Percentiles rank a stretch among this genome's conserved stretches.
Evolutionary conservation across 2,329 filamentous ascomycete genomes (phyloP).

Genomic region (Phoma herbarum): DNA sequence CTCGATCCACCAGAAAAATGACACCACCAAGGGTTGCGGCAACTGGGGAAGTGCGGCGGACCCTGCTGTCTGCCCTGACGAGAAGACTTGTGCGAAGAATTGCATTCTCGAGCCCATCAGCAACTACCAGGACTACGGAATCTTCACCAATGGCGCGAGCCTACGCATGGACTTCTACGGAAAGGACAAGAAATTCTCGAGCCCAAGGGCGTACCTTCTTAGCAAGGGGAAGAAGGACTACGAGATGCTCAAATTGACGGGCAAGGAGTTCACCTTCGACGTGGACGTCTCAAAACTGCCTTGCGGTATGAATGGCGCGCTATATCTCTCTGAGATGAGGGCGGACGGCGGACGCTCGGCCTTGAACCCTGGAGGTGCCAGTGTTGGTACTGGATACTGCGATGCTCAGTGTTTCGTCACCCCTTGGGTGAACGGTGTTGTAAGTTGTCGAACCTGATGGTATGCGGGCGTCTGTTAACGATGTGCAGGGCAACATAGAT

Average conservation of each 20-base stretch:
- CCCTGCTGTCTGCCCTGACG: constrained; percentile 58
- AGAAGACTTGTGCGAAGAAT: constrained; percentile 62
- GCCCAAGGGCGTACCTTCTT: constrained; percentile 71
- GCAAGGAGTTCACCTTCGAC: constrained; percentile 76
- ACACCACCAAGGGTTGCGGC: constrained; percentile 45
- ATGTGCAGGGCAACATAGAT: constrained; percentile 53
- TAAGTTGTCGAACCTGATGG: constrained; percentile 29
- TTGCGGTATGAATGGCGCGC: constrained; percentile 54
- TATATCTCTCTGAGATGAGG: constrained; percentile 53
- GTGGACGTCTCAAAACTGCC: constrained; percentile 65
- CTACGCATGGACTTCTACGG: constrained; percentile 58
- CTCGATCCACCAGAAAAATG: constrained; percentile 53
- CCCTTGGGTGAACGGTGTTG: constrained; percentile 50
- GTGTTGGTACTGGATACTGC: constrained; percentile 68
- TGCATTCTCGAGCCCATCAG: constrained; percentile 65
- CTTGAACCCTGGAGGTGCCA: constrained; percentile 61
- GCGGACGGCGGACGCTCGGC: constrained; percentile 47
- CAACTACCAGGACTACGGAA: constrained; percentile 64
- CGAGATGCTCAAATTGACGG: constrained; percentile 70
- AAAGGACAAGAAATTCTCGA: constrained; percentile 49
- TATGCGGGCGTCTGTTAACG: constrained; percentile 50
- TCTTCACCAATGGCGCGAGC: constrained; percentile 59
- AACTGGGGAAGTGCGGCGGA: constrained; percentile 49
- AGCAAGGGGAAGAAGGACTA: constrained; percentile 66
- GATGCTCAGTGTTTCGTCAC: constrained; percentile 57